Percentiles rank a stretch among this genome's conserved stretches.
phyloP scores from a whole-genome alignment of 331 rosid species.

The Erythrophleum ivorense region DNA sequence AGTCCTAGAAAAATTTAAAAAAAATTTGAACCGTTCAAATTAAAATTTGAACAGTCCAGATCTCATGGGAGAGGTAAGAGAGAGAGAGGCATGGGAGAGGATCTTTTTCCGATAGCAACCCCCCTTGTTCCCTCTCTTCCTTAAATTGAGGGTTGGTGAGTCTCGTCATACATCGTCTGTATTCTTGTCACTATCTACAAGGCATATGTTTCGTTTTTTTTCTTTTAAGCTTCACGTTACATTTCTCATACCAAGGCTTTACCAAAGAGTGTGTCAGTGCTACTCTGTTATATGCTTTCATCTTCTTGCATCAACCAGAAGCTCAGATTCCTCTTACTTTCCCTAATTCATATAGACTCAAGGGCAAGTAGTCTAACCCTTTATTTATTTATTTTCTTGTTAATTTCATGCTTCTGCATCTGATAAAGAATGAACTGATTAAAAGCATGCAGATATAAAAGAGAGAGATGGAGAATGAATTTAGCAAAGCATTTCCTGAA shows the following conservation, averaged over 20 bases:
- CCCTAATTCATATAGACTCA: too few species aligned
- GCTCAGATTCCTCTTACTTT: not conserved
- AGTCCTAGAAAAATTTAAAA: too few species aligned
- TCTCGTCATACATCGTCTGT: not conserved
- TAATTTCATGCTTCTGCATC: not conserved
- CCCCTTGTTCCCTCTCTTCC: too few species aligned
- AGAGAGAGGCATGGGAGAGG: too few species aligned
- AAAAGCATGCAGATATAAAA: not conserved
- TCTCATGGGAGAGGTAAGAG: too few species aligned
- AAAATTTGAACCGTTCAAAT: too few species aligned
- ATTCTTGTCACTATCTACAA: not conserved
- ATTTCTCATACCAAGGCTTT: not conserved
- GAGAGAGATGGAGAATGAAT: conserved; percentile 28
- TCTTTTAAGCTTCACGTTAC: too few species aligned
- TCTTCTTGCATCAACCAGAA: not conserved
- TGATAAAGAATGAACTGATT: not conserved
- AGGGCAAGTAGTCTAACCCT: not conserved
- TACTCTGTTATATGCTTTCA: not conserved
- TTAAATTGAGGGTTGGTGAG: not conserved
- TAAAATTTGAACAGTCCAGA: too few species aligned
- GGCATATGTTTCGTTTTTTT: not conserved
- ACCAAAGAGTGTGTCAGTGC: not conserved
- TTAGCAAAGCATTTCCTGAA: not conserved
- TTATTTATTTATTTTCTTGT: not conserved
- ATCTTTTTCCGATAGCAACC: too few species aligned